Evolutionary conservation across 768 basidiomycete genomes (phyloP), one percentile per base, ranked within the genome.

Genomic region (Suillus placidus): DNA sequence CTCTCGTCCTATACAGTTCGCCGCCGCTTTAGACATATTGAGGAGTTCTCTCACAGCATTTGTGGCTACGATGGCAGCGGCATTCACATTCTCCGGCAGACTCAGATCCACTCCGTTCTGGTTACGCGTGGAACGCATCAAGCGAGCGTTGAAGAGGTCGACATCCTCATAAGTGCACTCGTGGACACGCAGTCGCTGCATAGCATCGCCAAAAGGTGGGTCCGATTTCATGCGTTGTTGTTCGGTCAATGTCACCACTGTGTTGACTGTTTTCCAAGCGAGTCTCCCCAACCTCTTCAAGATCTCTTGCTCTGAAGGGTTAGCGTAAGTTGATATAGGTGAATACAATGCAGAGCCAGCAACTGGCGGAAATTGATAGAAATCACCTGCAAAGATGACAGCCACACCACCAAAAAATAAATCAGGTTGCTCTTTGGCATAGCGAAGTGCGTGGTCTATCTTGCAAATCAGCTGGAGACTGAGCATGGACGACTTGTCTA

Each of bases 311-410:
- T 62, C 42, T 5, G 40, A 49, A 18, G 16, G 20, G 0, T 30
- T 20, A 1, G 68, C 42, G 51, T 67, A 49, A 0, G 55, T 37
- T 14, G 49, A 13, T 0, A 77, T 72, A 4, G 77, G 71, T 0
- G 37, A n/a, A 47, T 74, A 79, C 16, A 80, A 37, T 7, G 78
- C 66, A 3, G 45, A 62, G 64, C 62, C 58, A 43, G 47, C 16
- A 4, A 30, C 14, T 23, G 30, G 52, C 1, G 72, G 72, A 63
- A 57, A 74, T 45, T 66, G 83, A 64, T 83, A 82, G 16, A 83
- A 75, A 60, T 83, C 82, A 0, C 83, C 82, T 40, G 72, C 71
- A 2, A 82, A 45, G 2, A 83, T 77, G 3, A 84, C 69, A 61
- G 79, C 80, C 65, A 82, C 70, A 0, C 80, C 78, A 0, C 78